Evolutionary conservation across 2,329 filamentous ascomycete species (phyloP).

Genomic region (Aspergillus nomiae): DNA sequence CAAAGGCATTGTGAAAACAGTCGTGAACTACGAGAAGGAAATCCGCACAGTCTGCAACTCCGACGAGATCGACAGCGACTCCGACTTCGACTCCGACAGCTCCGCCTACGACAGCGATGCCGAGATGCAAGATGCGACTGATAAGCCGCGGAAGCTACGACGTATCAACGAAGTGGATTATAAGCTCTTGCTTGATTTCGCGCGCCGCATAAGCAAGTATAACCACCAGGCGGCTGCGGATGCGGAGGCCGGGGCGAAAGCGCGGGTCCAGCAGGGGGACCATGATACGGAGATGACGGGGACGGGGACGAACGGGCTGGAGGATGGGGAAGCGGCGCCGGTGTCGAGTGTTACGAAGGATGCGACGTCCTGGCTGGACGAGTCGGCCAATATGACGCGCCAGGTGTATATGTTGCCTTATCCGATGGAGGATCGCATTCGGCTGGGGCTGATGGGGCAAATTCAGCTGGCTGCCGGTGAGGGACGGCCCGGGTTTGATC

Average conservation of each 20-base stretch:
- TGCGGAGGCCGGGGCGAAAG: conserved; percentile 35
- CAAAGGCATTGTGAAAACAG: conserved; percentile 43
- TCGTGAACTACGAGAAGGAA: conserved; percentile 43
- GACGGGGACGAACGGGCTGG: conserved; percentile 30
- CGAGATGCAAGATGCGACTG: not conserved
- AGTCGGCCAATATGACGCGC: conserved; percentile 42
- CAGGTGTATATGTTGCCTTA: conserved; percentile 47
- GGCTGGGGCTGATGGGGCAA: conserved; percentile 49
- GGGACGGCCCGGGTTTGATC: conserved; percentile 58
- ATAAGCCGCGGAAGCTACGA: conserved; percentile 9
- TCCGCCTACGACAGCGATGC: not conserved
- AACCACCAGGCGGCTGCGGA: conserved; percentile 48
- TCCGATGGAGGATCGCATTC: conserved; percentile 47
- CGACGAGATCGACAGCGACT: conserved; percentile 24
- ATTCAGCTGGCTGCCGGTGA: conserved; percentile 47
- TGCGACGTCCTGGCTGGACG: conserved; percentile 44
- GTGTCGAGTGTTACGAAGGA: conserved; percentile 43
- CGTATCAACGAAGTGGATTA: conserved; percentile 46
- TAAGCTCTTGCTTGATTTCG: conserved; percentile 46
- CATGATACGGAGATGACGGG: conserved; percentile 40
- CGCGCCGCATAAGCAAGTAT: conserved; percentile 50
- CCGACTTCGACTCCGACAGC: conserved; percentile 3
- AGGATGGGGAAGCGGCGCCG: conserved; percentile 26
- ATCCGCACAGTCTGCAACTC: conserved; percentile 37
- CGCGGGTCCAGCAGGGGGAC: conserved; percentile 11